Conservation (phyloP, 768 basidiomycete species). For the Suillus weaverae region DNA sequence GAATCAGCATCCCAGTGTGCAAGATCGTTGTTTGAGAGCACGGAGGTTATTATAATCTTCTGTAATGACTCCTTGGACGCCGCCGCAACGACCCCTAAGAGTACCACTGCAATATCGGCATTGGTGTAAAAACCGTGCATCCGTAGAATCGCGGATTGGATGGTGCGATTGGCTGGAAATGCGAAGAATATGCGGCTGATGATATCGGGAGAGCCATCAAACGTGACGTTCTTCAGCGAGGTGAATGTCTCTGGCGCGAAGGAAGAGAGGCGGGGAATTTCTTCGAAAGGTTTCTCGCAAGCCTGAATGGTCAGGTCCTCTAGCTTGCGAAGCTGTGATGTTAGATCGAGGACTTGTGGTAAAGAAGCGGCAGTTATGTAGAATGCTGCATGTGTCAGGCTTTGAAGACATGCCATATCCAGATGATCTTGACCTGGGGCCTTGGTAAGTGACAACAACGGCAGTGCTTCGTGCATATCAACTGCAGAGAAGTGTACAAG, state of each 20-base stretch:
- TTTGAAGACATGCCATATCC: neutral
- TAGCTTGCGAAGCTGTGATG: neutral
- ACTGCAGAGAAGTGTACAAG: constrained; percentile 3
- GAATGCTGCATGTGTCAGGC: neutral
- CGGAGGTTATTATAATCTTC: constrained; percentile 1
- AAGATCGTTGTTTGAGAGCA: neutral
- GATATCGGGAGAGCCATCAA: neutral
- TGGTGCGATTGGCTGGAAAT: neutral
- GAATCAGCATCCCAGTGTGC: neutral
- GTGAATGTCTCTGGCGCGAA: neutral
- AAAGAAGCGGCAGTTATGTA: neutral
- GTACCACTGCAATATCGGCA: neutral
- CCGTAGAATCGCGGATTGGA: neutral
- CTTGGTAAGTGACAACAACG: neutral
- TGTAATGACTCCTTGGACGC: neutral
- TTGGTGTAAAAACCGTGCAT: constrained; percentile 1
- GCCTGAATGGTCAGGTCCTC: neutral
- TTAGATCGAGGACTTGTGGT: neutral
- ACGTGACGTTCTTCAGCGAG: neutral
- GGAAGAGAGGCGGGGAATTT: neutral
- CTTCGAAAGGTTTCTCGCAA: neutral
- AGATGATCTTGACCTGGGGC: neutral
- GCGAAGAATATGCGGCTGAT: neutral
- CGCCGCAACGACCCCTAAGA: neutral
- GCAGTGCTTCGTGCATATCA: neutral